These are phyloP conservation scores for Macrophomina pseudophaseolina DNA, from an alignment of 2,329 filamentous ascomycete species.

Conservation along the genomic window DNA sequence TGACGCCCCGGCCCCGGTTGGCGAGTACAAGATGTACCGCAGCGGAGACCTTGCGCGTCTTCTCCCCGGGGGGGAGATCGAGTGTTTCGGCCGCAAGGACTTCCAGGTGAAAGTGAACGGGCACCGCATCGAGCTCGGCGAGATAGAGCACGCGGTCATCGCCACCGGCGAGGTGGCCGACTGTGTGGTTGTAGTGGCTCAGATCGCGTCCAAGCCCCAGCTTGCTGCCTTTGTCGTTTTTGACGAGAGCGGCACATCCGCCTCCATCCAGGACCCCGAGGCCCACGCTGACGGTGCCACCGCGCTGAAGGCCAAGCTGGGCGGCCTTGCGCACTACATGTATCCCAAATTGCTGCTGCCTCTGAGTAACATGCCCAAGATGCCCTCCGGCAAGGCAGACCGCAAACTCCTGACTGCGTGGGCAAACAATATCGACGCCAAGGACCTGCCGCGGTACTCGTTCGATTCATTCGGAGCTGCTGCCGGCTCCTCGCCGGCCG, in stretches of 20 bases:
- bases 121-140: slow-evolving; percentile 42
- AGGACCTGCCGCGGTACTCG: not conserved
- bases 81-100: slow-evolving; percentile 19
- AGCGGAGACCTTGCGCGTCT: slow-evolving; percentile 29
- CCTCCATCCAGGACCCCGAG: not conserved
- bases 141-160: slow-evolving; percentile 34
- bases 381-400: slow-evolving; percentile 6
- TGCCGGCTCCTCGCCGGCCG: not conserved
- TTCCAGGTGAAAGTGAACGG: slow-evolving; percentile 41
- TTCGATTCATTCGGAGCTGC: not conserved
- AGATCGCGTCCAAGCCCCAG: not conserved
- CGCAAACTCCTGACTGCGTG: not conserved
- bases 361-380: not conserved
- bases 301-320: not conserved
- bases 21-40: slow-evolving; percentile 21
- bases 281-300: too few species aligned
- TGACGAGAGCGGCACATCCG: not conserved
- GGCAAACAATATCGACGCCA: not conserved
- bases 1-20: not conserved
- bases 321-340: slow-evolving; percentile 6
- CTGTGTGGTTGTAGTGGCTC: not conserved
- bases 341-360: slow-evolving; percentile 1
- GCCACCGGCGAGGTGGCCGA: not conserved
- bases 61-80: not conserved
- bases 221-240: slow-evolving; percentile 21